phyloP scores from a whole-genome alignment of 306 rosid genomes.

The Urtica urens region DNA sequence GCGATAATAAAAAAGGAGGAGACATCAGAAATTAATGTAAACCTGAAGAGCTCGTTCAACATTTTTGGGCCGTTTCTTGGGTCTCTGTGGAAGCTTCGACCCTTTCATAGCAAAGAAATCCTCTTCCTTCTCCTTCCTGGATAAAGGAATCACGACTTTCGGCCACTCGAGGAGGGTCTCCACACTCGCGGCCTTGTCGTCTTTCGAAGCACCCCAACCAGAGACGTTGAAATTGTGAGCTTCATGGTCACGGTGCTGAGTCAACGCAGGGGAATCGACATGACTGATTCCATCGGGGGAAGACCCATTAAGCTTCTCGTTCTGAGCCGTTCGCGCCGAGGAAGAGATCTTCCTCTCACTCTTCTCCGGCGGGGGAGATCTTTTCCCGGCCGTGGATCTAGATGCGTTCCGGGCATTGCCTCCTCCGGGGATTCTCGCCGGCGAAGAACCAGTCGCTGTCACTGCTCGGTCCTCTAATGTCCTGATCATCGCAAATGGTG shows the following conservation, averaged over 20 bases:
- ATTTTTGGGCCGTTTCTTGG: conserved; percentile 72
- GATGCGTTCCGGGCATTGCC: conserved; percentile 23
- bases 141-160: conserved; percentile 41
- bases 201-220: not conserved
- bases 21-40: not conserved
- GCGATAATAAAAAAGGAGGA: not conserved
- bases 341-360: conserved; percentile 30
- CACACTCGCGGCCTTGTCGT: conserved; percentile 29
- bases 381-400: conserved; percentile 39
- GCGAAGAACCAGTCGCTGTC: conserved; percentile 35
- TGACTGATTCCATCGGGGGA: conserved; percentile 23
- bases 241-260: conserved; percentile 25
- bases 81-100: conserved; percentile 62
- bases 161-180: conserved; percentile 54
- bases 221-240: conserved; percentile 3
- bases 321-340: conserved; percentile 29
- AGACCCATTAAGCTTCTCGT: conserved; percentile 38
- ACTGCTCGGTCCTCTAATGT: conserved; percentile 40
- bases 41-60: conserved; percentile 55
- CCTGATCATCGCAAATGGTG: conserved; percentile 28
- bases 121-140: conserved; percentile 79
- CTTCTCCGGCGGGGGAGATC: conserved; percentile 33
- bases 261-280: conserved; percentile 24
- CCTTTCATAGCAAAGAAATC: conserved; percentile 81
- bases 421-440: conserved; percentile 33